Conservation (phyloP, 1,284 basidiomycete species). For the Leccinum fallax region DNA sequence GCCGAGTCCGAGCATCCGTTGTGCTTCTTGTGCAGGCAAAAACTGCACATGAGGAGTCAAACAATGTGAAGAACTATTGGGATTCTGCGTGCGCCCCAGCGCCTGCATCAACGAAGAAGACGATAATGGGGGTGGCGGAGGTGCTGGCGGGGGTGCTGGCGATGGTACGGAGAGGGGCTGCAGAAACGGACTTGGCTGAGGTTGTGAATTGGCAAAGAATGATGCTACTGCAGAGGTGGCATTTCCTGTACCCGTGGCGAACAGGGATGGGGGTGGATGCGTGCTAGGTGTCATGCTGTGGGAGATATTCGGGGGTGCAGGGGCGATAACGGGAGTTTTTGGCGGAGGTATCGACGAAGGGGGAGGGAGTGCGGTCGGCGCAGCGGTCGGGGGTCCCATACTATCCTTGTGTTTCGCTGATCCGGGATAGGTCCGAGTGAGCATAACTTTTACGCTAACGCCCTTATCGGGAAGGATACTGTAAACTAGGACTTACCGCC, state of each 20-base stretch:
- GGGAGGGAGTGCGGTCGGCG: slow-evolving; percentile 14
- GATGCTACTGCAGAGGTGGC: slow-evolving; percentile 16
- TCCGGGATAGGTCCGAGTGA: slow-evolving; percentile 6
- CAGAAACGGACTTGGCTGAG: slow-evolving; percentile 35
- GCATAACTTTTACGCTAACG: not conserved
- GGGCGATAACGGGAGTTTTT: slow-evolving; percentile 27
- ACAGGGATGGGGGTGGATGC: slow-evolving; percentile 35
- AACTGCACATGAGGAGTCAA: slow-evolving; percentile 40
- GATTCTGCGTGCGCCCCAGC: slow-evolving; percentile 20
- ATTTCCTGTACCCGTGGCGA: slow-evolving; percentile 21
- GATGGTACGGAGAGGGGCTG: slow-evolving; percentile 23
- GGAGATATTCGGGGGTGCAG: slow-evolving; percentile 12
- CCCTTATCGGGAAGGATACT: not conserved
- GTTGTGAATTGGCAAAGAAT: slow-evolving; percentile 22
- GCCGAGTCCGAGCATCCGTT: slow-evolving; percentile 54
- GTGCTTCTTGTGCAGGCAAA: slow-evolving; percentile 59
- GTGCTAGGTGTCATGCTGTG: slow-evolving; percentile 38
- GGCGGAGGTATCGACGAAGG: slow-evolving; percentile 19
- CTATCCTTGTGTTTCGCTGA: slow-evolving; percentile 30
- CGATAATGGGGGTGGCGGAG: slow-evolving; percentile 6
- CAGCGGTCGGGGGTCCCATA: slow-evolving; percentile 13
- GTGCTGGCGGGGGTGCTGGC: slow-evolving; percentile 12
- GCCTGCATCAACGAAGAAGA: slow-evolving; percentile 33
- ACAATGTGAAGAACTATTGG: slow-evolving; percentile 10
- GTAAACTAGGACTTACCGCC: slow-evolving; percentile 45